Base-by-base conservation (phyloP, 202 grass and related monocot genomes). In the Schoenoplectus triqueter region DNA sequence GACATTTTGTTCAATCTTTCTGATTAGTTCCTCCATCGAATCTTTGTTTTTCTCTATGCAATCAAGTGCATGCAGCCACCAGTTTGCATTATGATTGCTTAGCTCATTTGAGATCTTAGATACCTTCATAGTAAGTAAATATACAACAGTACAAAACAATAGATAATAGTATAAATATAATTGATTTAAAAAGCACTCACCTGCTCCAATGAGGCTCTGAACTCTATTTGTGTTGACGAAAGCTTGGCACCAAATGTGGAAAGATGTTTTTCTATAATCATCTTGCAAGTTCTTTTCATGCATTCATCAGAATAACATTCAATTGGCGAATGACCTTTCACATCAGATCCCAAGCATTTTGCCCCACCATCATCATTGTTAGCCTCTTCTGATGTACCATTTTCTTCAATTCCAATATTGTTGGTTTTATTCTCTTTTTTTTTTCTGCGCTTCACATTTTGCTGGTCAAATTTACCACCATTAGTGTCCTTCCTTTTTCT, bases 21-120 rank as follows among this genome's bases (percentile, higher is more conserved):
- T 92, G 78, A 93, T 69, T 66, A 98, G 88, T 78, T 95, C 95
- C 10, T 86, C 47, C 2, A 78, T 79, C 6, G 87, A 92, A 84
- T 90, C 91, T 59, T 95, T 98, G 63, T 85, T 89, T 76, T 84
- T 83, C 19, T 93, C 93, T 83, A 92, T 87, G 82, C 85, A 87
- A 67, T 95, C 81, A 78, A 93, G 92, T 21, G 92, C 91, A 64
- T 92, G 70, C 22, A 95, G 52, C 95, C 95, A 98, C 95, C 95
- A 98, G 80, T 84, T 80, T 63, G 81, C 83, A 82, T 80, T 83
- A 42, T 91, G 88, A 72, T 86, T 90, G 60, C 88, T 72, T 84
- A 93, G 70, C 79, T 95, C 95, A 48, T 79, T 88, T 48, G 67
- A 88, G 44, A 90, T 84, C 80, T 69, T 89, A 70, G 84, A 88